Conservation (phyloP, 2,329 filamentous ascomycete genomes). For the Cladophialophora carrionii region DNA sequence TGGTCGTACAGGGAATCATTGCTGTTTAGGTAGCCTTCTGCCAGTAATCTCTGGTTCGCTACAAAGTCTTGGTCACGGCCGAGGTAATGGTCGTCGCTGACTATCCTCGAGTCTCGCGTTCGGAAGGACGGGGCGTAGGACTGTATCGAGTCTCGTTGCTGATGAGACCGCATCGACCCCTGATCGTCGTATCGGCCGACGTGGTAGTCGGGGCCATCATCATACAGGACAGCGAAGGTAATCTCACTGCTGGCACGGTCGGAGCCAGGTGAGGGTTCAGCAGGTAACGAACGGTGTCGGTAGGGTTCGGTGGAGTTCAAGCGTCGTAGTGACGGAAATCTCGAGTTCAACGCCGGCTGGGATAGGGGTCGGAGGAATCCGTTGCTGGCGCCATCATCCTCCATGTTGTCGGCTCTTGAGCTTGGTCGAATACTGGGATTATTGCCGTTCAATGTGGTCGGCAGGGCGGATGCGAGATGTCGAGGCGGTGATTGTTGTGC, state of each 20-base stretch:
- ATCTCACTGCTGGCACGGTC: constrained; percentile 38
- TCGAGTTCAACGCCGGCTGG: constrained; percentile 36
- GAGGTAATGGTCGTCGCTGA: constrained; percentile 37
- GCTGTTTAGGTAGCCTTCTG: constrained; percentile 38
- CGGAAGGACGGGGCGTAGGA: constrained; percentile 39
- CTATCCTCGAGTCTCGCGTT: constrained; percentile 36
- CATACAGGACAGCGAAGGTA: constrained; percentile 39
- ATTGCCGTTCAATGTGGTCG: constrained; percentile 11
- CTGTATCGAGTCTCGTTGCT: constrained; percentile 35
- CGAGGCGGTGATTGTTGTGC: constrained; percentile 17
- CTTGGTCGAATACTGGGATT: background rate
- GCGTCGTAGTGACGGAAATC: constrained; percentile 39
- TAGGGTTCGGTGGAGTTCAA: constrained; percentile 38
- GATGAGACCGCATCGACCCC: constrained; percentile 31
- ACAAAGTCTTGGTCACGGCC: constrained; percentile 37
- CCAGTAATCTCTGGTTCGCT: constrained; percentile 38
- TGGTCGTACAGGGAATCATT: constrained; percentile 37
- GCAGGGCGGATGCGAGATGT: constrained; percentile 11
- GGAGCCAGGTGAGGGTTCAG: constrained; percentile 36
- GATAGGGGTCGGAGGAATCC: constrained; percentile 36
- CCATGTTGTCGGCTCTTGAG: constrained; percentile 27
- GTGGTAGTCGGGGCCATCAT: constrained; percentile 39
- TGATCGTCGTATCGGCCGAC: constrained; percentile 38
- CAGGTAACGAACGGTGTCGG: constrained; percentile 37
- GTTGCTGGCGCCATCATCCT: constrained; percentile 35